Base-by-base conservation (phyloP, 2,329 filamentous ascomycete genomes). In the Cladosporium oxysporum region DNA sequence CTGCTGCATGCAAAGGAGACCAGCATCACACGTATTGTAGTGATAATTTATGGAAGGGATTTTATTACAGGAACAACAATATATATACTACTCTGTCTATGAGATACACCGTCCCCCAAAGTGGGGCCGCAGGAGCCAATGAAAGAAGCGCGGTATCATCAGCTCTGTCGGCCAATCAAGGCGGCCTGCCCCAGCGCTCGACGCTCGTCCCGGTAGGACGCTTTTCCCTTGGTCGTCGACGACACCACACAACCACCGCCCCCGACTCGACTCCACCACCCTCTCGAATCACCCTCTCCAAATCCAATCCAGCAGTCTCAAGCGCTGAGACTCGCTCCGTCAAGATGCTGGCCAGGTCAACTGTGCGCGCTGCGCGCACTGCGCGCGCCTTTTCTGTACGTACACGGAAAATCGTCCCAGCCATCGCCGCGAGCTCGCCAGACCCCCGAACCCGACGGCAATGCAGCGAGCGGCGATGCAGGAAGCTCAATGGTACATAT, bases 261-360 rank as follows among this genome's bases (percentile, higher is more conserved):
- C 41, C 41, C 58, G 58, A 61, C 67, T 58, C 52, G n/a, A 47
- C 41, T 2, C 60, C 52, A 66, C 62, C 58, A 41, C 35, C 50
- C 62, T 26, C 64, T 49, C 59, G 29, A 63, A 26, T 52, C 26
- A 58, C 65, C 37, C 58, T 29, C 50, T 49, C 47, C 29, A 41
- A 33, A 31, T 60, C 65, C 65, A 65, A 64, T 66, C 65, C 62
- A 59, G 69, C 67, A 69, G 69, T 69, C 74, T 75, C 72, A 75
- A 75, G 74, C 68, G 74, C 74, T 75, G 72, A 75, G 73, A 66
- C 69, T 64, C 64, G 67, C 68, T 71, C n/a, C 58, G 58, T n/a
- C 86, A 90, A 82, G 80, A 97, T 98, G 94, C 89, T 97, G 87
- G 91, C 92, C 84, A 91, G 93, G 87, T 92, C 93, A 83, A 88